Percentiles rank a stretch among this genome's conserved stretches.
These are phyloP conservation scores for Phytophthora sp. DNA, from an alignment of 352 stramenopile species.

Conservation along the genomic window DNA sequence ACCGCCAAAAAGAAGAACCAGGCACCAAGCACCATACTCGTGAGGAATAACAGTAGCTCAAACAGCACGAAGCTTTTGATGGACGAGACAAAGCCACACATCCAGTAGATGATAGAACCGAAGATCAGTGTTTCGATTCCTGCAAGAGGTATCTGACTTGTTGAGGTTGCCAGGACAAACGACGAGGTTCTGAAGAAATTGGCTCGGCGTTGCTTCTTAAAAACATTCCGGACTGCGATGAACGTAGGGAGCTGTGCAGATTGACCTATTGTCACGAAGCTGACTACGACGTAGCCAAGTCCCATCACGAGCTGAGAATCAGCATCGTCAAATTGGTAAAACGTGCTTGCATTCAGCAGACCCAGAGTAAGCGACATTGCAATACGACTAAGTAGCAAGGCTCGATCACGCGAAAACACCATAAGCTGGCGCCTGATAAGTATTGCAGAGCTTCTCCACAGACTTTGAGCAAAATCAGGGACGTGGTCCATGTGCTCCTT, in stretches of 20 bases:
- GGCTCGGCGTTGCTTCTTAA: constrained; percentile 88
- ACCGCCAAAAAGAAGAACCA: constrained; percentile 74
- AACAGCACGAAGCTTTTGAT: constrained; percentile 54
- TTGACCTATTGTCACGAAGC: constrained; percentile 82
- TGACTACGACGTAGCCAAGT: constrained; percentile 80
- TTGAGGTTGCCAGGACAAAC: constrained; percentile 72
- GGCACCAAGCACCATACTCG: constrained; percentile 58
- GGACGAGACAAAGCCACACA: constrained; percentile 68
- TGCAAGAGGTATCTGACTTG: constrained; percentile 54
- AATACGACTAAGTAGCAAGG: constrained; percentile 40
- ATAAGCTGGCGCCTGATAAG: constrained; percentile 62
- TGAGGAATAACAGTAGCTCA: constrained; percentile 53
- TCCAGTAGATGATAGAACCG: constrained; percentile 87
- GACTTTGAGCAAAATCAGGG: background rate
- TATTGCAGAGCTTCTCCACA: background rate
- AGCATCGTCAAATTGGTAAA: constrained; percentile 57
- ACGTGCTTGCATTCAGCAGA: constrained; percentile 60
- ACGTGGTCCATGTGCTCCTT: background rate
- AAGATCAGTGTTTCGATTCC: constrained; percentile 82
- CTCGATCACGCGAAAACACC: constrained; percentile 60
- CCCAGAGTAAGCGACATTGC: constrained; percentile 63
- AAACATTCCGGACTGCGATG: constrained; percentile 68
- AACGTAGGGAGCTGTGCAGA: constrained; percentile 83
- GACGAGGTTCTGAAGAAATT: constrained; percentile 87
- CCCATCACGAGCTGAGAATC: constrained; percentile 71